Evolutionary conservation across 2,329 filamentous ascomycete species (phyloP).

Genomic region (Tolypocladium endophyticum): DNA sequence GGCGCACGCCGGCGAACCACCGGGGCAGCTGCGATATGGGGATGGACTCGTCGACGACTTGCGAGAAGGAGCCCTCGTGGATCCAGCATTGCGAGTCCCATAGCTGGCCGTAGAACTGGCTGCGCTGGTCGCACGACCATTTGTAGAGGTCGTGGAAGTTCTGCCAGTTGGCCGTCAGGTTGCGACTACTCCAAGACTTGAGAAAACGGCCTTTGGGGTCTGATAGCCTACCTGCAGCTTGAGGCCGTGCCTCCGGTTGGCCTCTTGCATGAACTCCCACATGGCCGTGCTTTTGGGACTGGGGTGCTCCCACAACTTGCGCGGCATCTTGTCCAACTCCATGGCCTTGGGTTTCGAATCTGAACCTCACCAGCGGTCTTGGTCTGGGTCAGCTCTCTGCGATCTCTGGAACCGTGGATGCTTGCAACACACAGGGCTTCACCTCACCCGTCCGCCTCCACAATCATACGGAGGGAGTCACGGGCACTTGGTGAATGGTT

Average conservation of each 20-base stretch:
- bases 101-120: conserved; percentile 54
- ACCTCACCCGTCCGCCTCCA: background rate
- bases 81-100: conserved; percentile 52
- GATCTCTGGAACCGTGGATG: background rate
- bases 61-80: conserved; percentile 46
- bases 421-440: background rate
- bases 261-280: conserved; percentile 54
- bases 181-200: background rate
- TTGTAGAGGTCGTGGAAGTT: conserved; percentile 60
- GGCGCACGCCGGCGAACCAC: conserved; percentile 65
- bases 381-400: background rate
- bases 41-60: conserved; percentile 57
- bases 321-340: conserved; percentile 29
- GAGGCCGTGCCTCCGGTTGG: conserved; percentile 48
- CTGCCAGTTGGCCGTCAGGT: conserved; percentile 20
- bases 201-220: background rate
- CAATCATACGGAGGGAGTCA: background rate
- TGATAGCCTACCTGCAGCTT: conserved; percentile 39
- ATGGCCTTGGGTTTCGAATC: conserved; percentile 8
- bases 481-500: background rate
- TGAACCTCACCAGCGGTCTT: background rate
- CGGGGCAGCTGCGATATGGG: conserved; percentile 61
- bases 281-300: conserved; percentile 51
- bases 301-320: conserved; percentile 60
- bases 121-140: conserved; percentile 53